Base-by-base conservation (phyloP, 2,329 filamentous ascomycete genomes). In the Cladosporium oxysporum region DNA sequence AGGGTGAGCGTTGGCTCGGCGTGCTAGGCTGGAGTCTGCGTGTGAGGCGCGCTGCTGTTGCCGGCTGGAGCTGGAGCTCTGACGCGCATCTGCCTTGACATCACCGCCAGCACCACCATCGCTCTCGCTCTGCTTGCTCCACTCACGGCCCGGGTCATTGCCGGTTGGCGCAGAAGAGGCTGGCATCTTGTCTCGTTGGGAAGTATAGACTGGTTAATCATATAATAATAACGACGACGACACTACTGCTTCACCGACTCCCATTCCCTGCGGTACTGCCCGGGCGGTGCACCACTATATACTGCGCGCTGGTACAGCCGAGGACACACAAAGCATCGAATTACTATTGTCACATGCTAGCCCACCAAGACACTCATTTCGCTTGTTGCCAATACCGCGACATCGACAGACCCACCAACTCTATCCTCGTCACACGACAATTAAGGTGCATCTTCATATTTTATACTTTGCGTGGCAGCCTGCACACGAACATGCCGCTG, bases 11-110 rank as follows among this genome's bases (percentile, higher is more conserved):
- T 31, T 62, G 37, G 29, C 35, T 37, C n/a, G 44, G 31, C 59
- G 35, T 44, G 57, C 59, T 62, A 29, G 59, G 57, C 57, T 58
- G 57, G 44, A 29, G 35, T 59, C 52, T 37, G 58, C 58, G 58
- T 61, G 52, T 18, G 37, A 44, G 37, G 33, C 53, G 31, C 37
- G 29, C 21, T 37, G 49, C 49, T 50, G 26, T 10, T 55, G 52
- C 12, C 33, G 52, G 23, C 23, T 26, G 23, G 31, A 31, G 16
- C 37, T 35, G 55, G 55, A 31, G 52, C 52, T 55, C 28, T 47
- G 41, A 47, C 41, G 41, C 41, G 41, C 41, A 10, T 44, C 10
- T 35, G 11, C 10, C 10, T 35, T 35, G 33, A 11, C 33, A 16
- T 12, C 33, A 35, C 6, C 29, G 12, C 33, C 33, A 35, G 3